phyloP scores from a whole-genome alignment of 768 basidiomycete genomes.

The Floccularia luteovirens region DNA sequence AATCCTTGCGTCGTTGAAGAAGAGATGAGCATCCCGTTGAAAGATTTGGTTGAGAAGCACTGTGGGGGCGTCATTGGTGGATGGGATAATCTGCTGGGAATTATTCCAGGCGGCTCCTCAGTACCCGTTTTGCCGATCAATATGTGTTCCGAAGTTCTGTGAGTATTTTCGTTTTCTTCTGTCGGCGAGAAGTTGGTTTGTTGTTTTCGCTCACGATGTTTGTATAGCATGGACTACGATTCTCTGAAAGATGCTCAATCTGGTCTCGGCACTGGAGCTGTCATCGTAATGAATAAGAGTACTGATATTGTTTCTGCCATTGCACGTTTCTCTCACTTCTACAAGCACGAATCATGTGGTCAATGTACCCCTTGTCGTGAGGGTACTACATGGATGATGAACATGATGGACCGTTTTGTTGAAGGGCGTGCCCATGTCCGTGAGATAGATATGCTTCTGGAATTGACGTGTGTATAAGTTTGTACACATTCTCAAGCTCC shows the following conservation, averaged over 20 bases:
- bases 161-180: slow-evolving; percentile 32
- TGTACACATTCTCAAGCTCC: slow-evolving; percentile 1
- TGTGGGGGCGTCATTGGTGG: slow-evolving; percentile 92
- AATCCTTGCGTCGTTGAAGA: slow-evolving; percentile 98
- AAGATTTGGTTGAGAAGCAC: slow-evolving; percentile 93
- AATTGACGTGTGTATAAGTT: slow-evolving; percentile 64
- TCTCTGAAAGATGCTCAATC: slow-evolving; percentile 93
- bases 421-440: slow-evolving; percentile 85
- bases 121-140: slow-evolving; percentile 88
- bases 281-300: slow-evolving; percentile 98
- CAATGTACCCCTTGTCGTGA: slow-evolving; percentile 94
- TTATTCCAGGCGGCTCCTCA: slow-evolving; percentile 91
- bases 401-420: slow-evolving; percentile 98
- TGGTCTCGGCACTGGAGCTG: slow-evolving; percentile 96
- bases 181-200: no score
- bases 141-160: slow-evolving; percentile 84
- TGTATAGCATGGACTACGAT: slow-evolving; percentile 89
- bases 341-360: slow-evolving; percentile 98
- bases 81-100: slow-evolving; percentile 97
- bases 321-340: slow-evolving; percentile 93
- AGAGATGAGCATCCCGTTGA: slow-evolving; percentile 96
- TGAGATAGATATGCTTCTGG: slow-evolving; percentile 97
- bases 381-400: slow-evolving; percentile 99
- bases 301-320: slow-evolving; percentile 94
- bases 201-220: slow-evolving; percentile 4